These are phyloP conservation scores for Pichia sp. DNA, from an alignment of 1,139 yeast genomes.

Conservation along the genomic window DNA sequence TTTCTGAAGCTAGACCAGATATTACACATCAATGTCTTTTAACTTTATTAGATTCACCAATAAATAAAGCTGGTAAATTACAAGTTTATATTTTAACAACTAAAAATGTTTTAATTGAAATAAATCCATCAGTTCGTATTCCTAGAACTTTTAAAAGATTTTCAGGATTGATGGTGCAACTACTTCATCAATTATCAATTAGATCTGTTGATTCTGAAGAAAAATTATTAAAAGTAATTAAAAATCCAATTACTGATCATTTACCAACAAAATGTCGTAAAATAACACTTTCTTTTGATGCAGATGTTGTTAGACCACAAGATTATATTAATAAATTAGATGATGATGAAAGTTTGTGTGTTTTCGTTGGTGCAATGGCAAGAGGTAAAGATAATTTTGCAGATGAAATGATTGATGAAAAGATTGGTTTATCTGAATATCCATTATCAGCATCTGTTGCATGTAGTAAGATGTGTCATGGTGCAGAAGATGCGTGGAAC, in stretches of 20 bases:
- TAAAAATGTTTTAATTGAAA: constrained; percentile 88
- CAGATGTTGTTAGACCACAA: constrained; percentile 80
- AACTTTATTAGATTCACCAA: constrained; percentile 90
- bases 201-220: constrained; percentile 94
- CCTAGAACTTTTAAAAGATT: constrained; percentile 98
- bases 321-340: constrained; percentile 79
- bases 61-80: constrained; percentile 92
- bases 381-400: constrained; percentile 97
- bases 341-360: constrained; percentile 90
- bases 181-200: constrained; percentile 84
- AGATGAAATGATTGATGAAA: constrained; percentile 94
- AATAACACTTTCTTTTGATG: constrained; percentile 89
- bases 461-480: constrained; percentile 96
- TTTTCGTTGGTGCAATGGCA: constrained; percentile 99
- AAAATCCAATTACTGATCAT: constrained; percentile 95
- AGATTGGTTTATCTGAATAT: constrained; percentile 90
- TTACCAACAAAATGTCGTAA: constrained; percentile 94
- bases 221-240: constrained; percentile 85
- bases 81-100: constrained; percentile 97
- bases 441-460: constrained; percentile 97
- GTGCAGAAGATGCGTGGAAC: constrained; percentile 97
- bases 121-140: constrained; percentile 92
- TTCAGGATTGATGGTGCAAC: constrained; percentile 95
- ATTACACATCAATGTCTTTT: constrained; percentile 93
- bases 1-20: constrained; percentile 97